These are phyloP conservation scores for Apiospora hydei DNA, from an alignment of 2,329 filamentous ascomycete species.

Conservation along the genomic window DNA sequence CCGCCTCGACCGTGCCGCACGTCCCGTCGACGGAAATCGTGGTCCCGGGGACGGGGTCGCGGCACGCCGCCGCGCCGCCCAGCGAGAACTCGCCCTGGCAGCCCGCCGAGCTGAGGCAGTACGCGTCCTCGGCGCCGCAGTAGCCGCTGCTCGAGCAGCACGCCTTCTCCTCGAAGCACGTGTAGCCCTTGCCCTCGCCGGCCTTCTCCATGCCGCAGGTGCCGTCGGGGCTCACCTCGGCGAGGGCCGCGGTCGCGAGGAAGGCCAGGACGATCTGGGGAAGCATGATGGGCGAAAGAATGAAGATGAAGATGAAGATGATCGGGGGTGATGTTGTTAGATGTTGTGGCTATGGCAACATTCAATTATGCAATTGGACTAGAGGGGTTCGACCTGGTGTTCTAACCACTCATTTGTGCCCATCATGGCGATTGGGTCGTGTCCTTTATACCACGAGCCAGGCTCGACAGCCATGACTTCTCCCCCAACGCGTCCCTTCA, in stretches of 20 bases:
- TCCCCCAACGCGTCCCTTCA: too few relatives aligned
- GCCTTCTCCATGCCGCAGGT: constrained; percentile 39
- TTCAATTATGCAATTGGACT: not conserved
- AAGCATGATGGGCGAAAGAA: not conserved
- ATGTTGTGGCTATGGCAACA: not conserved
- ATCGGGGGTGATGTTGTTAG: not conserved
- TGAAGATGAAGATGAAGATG: not conserved
- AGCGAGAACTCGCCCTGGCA: constrained; percentile 42
- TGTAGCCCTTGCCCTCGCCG: constrained; percentile 38
- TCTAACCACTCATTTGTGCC: not conserved
- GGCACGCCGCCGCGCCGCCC: constrained; percentile 36
- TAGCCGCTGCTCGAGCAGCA: constrained; percentile 43
- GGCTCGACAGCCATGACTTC: not conserved
- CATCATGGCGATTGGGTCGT: not conserved
- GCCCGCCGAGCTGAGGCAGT: constrained; percentile 40
- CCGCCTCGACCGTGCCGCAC: constrained; percentile 38
- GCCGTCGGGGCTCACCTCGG: constrained; percentile 40
- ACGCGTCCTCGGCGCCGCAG: constrained; percentile 39
- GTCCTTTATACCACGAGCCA: not conserved
- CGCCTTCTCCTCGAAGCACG: constrained; percentile 37
- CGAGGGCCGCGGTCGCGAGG: not conserved
- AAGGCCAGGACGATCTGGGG: not conserved
- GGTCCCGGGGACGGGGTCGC: constrained; percentile 36
- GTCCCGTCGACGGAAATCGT: constrained; percentile 43
- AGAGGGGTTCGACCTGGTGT: not conserved